Evolutionary conservation across 2,329 filamentous ascomycete genomes (phyloP).

Genomic region (Dendrostoma leiphaemia): DNA sequence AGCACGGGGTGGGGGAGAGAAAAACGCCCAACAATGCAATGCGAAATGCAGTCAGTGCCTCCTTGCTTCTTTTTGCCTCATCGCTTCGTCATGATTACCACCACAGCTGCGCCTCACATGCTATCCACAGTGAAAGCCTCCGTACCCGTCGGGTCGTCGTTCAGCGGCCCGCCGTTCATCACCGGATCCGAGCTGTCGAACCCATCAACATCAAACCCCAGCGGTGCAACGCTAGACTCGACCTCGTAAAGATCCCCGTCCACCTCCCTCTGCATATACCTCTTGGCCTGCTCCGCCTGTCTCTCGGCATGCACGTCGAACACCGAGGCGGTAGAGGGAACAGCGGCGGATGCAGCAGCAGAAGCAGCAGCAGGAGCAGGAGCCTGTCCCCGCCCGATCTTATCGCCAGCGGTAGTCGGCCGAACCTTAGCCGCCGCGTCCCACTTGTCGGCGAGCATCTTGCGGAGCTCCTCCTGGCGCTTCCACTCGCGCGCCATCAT

Average conservation of each 20-base stretch:
- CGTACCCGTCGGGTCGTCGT: neutral
- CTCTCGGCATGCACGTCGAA: neutral
- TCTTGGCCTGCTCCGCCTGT: neutral
- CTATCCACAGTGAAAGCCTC: slow-evolving; percentile 10
- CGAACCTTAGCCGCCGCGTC: slow-evolving; percentile 27
- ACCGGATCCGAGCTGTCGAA: neutral
- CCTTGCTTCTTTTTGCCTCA: neutral
- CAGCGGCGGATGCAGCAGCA: neutral
- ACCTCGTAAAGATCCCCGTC: slow-evolving; percentile 2
- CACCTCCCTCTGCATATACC: neutral
- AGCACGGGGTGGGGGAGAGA: too few relatives aligned
- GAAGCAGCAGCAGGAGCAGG: too few relatives aligned
- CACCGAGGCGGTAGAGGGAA: neutral
- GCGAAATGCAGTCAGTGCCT: neutral
- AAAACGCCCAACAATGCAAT: neutral
- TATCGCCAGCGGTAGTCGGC: too few relatives aligned
- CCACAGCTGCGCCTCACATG: too few relatives aligned
- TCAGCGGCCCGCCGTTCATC: neutral
- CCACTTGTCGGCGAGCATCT: slow-evolving; percentile 46
- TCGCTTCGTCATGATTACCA: too few relatives aligned
- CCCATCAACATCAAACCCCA: slow-evolving; percentile 3
- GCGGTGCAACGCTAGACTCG: slow-evolving; percentile 4
- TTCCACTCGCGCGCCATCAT: slow-evolving; percentile 48
- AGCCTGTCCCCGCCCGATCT: too few relatives aligned
- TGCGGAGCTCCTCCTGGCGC: slow-evolving; percentile 49